Evolutionary conservation across 129 eudicot genomes (phyloP), one percentile per base, ranked within the genome.

Genomic region (Pittosporum tobira): DNA sequence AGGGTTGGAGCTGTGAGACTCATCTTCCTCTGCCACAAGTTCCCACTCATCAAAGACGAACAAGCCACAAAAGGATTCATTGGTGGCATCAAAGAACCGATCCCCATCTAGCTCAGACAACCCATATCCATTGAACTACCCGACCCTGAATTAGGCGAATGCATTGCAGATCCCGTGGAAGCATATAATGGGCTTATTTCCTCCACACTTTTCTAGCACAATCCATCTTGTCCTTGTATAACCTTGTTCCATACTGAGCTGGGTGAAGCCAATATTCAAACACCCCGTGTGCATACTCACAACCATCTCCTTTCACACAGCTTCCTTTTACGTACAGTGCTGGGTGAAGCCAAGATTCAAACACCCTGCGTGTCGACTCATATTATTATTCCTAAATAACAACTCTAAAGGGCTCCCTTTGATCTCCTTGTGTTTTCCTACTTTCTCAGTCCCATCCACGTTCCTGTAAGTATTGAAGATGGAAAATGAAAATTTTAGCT

Each of bases 261-360:
- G 99, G 99, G 68, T 91, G 99, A 1, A 91, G 85, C 99, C 99
- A 91, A 0, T 94, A 86, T 58, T 91, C 99, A 50, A 91, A 91
- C 40, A 91, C 96, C 4, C 99, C 99, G 36, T 91, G 99, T 3
- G 99, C 95, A 30, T 78, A 91, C 74, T 91, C 99, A 38, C 99
- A 91, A 13, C 28, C 48, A 51, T 91, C 99, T 0, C 90, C 94
- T 60, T 91, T 86, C 4, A 64, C 75, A 31, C 99, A 91, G 23
- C 69, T 64, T 11, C 95, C 99, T 54, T 87, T 87, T n/a, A n/a
- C n/a, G n/a, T n/a, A n/a, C n/a, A n/a, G n/a, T n/a, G n/a, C n/a
- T n/a, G n/a, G n/a, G n/a, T n/a, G n/a, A n/a, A n/a, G n/a, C n/a
- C n/a, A n/a, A n/a, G n/a, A n/a, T n/a, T n/a, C n/a, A n/a, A n/a